Evolutionary conservation across 768 basidiomycete species (phyloP).

Genomic region (Rhizopogon vesiculosus): DNA sequence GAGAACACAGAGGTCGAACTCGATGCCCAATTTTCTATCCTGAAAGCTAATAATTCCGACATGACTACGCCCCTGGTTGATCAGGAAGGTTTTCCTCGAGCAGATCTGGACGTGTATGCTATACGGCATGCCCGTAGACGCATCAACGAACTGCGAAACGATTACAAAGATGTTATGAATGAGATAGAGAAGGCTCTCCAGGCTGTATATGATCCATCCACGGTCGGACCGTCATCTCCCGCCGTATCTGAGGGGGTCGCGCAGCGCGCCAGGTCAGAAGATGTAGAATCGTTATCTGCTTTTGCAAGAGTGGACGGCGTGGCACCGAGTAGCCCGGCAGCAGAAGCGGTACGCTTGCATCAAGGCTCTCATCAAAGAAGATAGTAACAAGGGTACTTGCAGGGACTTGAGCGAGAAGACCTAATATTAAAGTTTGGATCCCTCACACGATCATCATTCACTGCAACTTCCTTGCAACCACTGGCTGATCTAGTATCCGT

Average conservation of each 20-base stretch:
- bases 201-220: constrained; percentile 52
- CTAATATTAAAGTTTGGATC: constrained; percentile 70
- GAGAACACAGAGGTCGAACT: constrained; percentile 72
- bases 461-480: constrained; percentile 54
- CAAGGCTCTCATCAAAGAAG: background rate
- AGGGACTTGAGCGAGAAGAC: constrained; percentile 71
- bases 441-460: constrained; percentile 51
- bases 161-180: constrained; percentile 60
- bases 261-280: background rate
- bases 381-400: constrained; percentile 5
- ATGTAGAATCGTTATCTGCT: constrained; percentile 29
- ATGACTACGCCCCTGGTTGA: constrained; percentile 80
- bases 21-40: constrained; percentile 53
- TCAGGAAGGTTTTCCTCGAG: constrained; percentile 82
- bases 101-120: constrained; percentile 80
- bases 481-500: constrained; percentile 69
- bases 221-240: constrained; percentile 6
- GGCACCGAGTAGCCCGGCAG: constrained; percentile 77
- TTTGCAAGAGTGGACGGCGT: constrained; percentile 85
- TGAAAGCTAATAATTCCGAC: constrained; percentile 57
- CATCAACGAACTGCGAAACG: constrained; percentile 80
- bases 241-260: constrained; percentile 14
- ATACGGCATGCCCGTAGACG: constrained; percentile 71
- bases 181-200: constrained; percentile 67
- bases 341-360: constrained; percentile 59